phyloP scores from a whole-genome alignment of 169 alveolate species.

The Eimeria tenella region DNA sequence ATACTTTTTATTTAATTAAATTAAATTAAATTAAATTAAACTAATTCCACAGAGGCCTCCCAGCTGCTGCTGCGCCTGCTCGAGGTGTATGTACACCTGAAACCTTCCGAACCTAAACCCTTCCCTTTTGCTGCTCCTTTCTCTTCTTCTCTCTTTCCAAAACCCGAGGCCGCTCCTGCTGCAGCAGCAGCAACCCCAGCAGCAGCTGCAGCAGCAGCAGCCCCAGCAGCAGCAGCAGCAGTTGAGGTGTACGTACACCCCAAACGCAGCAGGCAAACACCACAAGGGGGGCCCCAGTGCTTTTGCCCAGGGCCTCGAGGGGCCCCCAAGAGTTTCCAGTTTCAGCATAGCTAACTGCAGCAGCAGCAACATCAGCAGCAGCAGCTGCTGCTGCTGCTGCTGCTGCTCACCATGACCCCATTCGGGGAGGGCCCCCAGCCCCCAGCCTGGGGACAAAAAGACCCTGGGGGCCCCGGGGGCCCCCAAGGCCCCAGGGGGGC shows the following conservation, averaged over 20 bases:
- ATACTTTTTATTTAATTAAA: no score
- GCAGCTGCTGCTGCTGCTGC: background rate
- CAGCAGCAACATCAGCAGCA: background rate
- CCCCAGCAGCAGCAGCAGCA: background rate
- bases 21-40: background rate
- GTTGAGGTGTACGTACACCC: constrained; percentile 2
- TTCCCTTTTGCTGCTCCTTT: background rate
- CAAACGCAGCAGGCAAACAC: background rate
- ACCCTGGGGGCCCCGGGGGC: background rate
- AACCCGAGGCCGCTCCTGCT: no score
- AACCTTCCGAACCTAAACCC: background rate
- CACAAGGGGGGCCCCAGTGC: background rate
- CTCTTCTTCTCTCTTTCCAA: background rate
- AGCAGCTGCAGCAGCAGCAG: background rate
- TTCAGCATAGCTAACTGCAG: background rate
- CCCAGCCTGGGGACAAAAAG: no score
- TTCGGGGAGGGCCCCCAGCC: no score
- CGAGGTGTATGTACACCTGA: constrained; percentile 22
- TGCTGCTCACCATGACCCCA: no score
- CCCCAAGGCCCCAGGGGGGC: background rate
- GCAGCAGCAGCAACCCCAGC: background rate
- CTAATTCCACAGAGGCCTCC: background rate
- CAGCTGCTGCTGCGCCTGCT: background rate
- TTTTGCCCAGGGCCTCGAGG: background rate
- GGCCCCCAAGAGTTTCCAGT: background rate